Evolutionary conservation across 352 stramenopile species (phyloP), one percentile per base, ranked within the genome.

Genomic region (Phytophthora fragariaefolia): DNA sequence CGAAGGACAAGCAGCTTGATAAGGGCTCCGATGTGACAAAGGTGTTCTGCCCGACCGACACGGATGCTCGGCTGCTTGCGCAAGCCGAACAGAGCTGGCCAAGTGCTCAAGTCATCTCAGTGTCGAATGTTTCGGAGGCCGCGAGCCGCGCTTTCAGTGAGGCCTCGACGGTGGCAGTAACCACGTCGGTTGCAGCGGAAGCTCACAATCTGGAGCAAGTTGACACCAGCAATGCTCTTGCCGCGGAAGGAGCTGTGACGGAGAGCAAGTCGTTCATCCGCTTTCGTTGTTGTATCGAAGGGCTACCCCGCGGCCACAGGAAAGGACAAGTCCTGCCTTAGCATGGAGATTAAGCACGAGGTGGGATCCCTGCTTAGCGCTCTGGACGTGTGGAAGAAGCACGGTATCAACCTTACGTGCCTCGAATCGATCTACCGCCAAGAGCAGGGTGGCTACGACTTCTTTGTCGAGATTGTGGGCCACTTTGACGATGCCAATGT

Each of bases 361-460:
- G 87, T 95, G n/a, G 89, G 89, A 27, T 95, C 87, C 38, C 66
- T 97, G 32, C 65, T 97, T 13, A 85, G 61, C 38, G 84, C 87
- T 5, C 68, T 97, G 8, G 79, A 93, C 54, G 84, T 95, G 23
- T 95, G 89, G 82, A 95, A 97, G 71, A 63, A 66, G 9, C 83
- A 94, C 53, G 69, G 63, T 20, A 83, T 97, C 58, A 97, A 96
- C 58, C 69, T 97, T 49, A 92, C 80, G 51, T 89, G 86, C 40
- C 77, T 97, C 34, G 89, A 97, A 68, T 95, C 85, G n/a, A 93
- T 96, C 47, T 93, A 93, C 51, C 85, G 87, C 6, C 63, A 83
- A 47, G 78, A 91, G 17, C 61, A 85, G 36, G 77, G 80, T 17
- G 87, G 89, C 40, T 96, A 92, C 58, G 86, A 93, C 58, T 96